A percentile compares a stretch with the other conserved stretches of the same genome.
Evolutionary conservation across 176 grass and related monocot species (phyloP).

Genomic region (Hordeum vulgare): DNA sequence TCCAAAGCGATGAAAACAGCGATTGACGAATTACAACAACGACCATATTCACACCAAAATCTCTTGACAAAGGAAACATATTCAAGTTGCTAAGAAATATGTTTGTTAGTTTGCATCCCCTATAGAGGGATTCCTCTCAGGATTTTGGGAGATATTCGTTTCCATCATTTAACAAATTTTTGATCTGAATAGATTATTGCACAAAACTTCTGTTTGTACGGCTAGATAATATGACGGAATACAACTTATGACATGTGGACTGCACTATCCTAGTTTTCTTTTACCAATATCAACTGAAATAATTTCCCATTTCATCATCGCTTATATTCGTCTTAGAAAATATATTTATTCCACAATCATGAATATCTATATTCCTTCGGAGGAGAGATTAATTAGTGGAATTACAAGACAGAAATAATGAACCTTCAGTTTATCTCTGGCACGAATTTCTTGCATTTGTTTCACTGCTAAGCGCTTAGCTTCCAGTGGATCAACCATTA

Average conservation of each 20-base stretch:
- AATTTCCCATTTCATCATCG: background rate
- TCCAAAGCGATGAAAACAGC: no score
- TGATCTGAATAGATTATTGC: background rate
- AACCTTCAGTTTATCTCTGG: slow-evolving; percentile 80
- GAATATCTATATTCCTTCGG: slow-evolving; percentile 11
- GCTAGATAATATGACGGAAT: background rate
- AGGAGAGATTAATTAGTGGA: slow-evolving; percentile 11
- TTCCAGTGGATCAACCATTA: slow-evolving; percentile 95
- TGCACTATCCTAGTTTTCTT: background rate
- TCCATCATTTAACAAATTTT: background rate
- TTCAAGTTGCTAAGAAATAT: background rate
- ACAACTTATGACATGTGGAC: background rate
- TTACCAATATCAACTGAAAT: background rate
- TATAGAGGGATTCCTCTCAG: background rate
- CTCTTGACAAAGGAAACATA: no score
- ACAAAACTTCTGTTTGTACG: background rate
- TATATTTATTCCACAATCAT: no score
- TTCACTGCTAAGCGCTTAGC: slow-evolving; percentile 86
- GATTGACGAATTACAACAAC: no score
- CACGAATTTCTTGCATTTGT: slow-evolving; percentile 88
- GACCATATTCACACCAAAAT: no score
- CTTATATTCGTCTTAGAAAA: no score
- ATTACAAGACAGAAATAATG: background rate
- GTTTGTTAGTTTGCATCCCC: background rate
- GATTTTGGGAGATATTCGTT: background rate